Base-by-base conservation (phyloP, 257 asterid species). In the Solanum lycopersicoides region DNA sequence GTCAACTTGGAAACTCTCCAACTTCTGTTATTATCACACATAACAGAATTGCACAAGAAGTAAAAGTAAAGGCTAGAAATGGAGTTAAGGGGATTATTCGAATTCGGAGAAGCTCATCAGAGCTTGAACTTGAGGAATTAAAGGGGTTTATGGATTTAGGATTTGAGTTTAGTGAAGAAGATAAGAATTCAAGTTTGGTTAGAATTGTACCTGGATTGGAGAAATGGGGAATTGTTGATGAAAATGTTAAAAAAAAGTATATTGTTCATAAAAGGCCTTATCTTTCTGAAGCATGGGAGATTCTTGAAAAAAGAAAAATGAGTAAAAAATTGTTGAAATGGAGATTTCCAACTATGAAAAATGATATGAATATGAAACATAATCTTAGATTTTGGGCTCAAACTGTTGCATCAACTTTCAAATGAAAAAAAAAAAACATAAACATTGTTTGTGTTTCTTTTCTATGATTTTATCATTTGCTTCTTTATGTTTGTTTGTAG, bases 81-180 rank as follows among this genome's bases (percentile, higher is more conserved):
- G 59, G 47, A 69, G 73, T 23, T 37, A 41, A 35, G 23, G 44
- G 82, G 3, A 47, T 45, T 13, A 86, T 69, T 25, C 73, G 88
- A 1, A 74, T 82, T n/a, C 89, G 94, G 88, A 95, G 91, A 72
- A 95, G 98, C 90, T 88, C 92, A 35, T 94, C 99, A 42, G 96
- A 94, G 76, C 95, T 96, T 86, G 99, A 96, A 35, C 89, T 87
- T 41, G 94, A 95, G 28, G 99, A 96, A 90, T 60, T 95, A 16
- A 96, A 91, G 86, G 99, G 98, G 23, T 96, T 95, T 42, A 91
- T 93, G 96, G 98, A 96, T 86, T 89, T 96, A 39, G 98, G 98
- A 0, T 96, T 96, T 86, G 95, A 91, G 77, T 95, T 96, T 86
- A 90, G 91, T 9, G 95, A 94, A 75, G 94, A 95, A 77, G 98